These are phyloP conservation scores for Mucor ambiguus DNA, from an alignment of 371 early-diverging fungal species.

Conservation along the genomic window DNA sequence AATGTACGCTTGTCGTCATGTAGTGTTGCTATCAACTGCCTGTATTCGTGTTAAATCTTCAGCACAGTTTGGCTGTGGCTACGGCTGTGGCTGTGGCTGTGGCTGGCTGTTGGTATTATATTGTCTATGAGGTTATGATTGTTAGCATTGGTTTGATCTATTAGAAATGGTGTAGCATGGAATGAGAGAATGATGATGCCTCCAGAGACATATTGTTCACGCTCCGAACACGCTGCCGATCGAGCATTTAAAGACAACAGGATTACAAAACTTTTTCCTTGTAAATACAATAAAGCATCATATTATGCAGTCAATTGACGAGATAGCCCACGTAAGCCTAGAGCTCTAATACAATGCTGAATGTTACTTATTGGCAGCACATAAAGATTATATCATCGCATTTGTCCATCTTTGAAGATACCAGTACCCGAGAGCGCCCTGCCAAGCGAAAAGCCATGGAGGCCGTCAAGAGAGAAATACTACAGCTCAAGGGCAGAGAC, in stretches of 20 bases:
- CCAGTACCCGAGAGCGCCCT: constrained; percentile 23
- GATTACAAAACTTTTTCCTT: not conserved
- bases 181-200: no score
- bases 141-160: no score
- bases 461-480: constrained; percentile 15
- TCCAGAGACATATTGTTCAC: not conserved
- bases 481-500: constrained; percentile 8
- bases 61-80: no score
- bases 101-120: no score
- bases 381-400: constrained; percentile 7
- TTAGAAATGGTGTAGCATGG: no score
- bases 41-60: no score
- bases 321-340: not conserved
- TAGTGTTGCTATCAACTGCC: no score
- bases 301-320: not conserved
- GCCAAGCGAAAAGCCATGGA: constrained; percentile 25
- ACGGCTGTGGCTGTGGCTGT: no score
- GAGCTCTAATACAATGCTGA: not conserved
- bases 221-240: not conserved
- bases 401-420: constrained; percentile 13
- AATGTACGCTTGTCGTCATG: not conserved
- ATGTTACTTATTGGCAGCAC: not conserved
- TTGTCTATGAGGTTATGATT: no score
- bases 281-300: not conserved
- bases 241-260: not conserved